Conservation (phyloP, 2,329 filamentous ascomycete species). For the Fusarium longipes region DNA sequence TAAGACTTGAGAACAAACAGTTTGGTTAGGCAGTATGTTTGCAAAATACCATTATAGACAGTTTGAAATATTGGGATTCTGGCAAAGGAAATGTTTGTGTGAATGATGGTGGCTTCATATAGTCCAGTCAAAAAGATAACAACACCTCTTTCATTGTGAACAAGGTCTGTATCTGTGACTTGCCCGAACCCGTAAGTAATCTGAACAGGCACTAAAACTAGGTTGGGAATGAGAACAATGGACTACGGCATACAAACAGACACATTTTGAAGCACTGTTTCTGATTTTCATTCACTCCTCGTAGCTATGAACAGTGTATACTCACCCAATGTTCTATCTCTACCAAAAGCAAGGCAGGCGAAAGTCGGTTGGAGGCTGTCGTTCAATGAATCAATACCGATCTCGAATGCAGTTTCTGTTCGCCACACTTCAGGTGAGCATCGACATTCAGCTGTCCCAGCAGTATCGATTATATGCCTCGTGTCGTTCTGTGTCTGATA, state of each 20-base stretch:
- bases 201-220: not conserved
- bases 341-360: not conserved
- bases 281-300: no score
- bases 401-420: not conserved
- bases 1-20: no score
- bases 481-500: not conserved
- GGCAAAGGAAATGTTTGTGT: not conserved
- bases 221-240: not conserved
- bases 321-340: not conserved
- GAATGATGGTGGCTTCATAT: not conserved
- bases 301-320: no score
- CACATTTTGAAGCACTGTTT: not conserved
- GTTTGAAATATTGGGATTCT: no score
- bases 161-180: not conserved
- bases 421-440: not conserved
- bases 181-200: not conserved
- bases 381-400: not conserved
- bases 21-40: not conserved
- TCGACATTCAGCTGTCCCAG: not conserved
- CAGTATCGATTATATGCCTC: not conserved
- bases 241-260: not conserved
- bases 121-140: not conserved
- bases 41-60: no score
- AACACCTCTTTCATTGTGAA: not conserved
- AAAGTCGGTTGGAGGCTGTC: not conserved